These are phyloP conservation scores for Trichoderma sp. DNA, from an alignment of 2,329 filamentous ascomycete species.

Conservation along the genomic window DNA sequence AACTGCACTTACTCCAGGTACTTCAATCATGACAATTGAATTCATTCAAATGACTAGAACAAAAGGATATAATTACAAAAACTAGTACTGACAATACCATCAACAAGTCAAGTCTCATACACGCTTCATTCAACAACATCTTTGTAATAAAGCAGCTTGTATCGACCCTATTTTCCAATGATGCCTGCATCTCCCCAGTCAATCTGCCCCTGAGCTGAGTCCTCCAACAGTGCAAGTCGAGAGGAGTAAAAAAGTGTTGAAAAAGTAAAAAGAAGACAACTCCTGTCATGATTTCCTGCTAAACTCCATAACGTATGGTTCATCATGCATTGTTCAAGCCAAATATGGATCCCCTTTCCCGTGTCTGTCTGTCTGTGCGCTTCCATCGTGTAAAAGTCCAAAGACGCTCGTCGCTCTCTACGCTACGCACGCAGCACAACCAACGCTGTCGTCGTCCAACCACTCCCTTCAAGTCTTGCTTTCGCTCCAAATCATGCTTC, in stretches of 20 bases:
- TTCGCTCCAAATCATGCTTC: conserved; percentile 11
- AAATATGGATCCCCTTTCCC: neutral
- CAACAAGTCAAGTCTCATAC: neutral
- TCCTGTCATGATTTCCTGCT: conserved; percentile 19
- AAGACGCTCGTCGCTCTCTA: neutral
- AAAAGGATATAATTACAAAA: neutral
- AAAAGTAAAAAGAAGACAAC: conserved; percentile 1
- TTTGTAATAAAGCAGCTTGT: neutral
- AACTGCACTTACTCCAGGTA: neutral
- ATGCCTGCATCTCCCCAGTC: neutral
- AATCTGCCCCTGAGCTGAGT: neutral
- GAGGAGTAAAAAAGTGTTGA: neutral
- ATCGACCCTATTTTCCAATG: neutral
- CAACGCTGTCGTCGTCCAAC: neutral
- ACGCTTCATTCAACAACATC: neutral
- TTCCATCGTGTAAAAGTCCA: neutral
- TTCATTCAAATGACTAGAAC: neutral
- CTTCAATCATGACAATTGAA: neutral
- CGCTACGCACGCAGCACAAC: neutral
- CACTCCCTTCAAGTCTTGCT: neutral
- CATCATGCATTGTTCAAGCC: conserved; percentile 22
- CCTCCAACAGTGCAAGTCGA: neutral
- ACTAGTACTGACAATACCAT: neutral
- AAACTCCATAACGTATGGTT: conserved; percentile 24
- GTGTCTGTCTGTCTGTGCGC: neutral